Conservation (phyloP, 495 filamentous ascomycete genomes). For the Hypomontagnella monticulosa region DNA sequence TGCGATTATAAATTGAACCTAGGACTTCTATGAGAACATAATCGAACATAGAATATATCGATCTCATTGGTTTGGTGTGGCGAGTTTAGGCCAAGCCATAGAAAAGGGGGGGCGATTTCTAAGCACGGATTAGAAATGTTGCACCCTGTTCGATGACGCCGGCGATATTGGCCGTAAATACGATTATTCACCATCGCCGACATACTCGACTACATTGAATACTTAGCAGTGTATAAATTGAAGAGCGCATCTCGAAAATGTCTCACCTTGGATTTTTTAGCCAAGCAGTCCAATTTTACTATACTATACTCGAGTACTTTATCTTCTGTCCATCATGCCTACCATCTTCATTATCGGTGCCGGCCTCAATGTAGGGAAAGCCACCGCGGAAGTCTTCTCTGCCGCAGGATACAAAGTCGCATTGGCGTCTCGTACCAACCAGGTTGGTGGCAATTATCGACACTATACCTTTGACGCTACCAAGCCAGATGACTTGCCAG, state of each 20-base stretch:
- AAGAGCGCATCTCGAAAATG: too few relatives aligned
- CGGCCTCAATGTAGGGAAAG: constrained; percentile 50
- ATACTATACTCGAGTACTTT: neutral
- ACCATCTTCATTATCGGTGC: constrained; percentile 56
- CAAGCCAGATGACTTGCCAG: constrained; percentile 48
- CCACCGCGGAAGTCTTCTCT: constrained; percentile 52
- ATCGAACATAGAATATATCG: neutral
- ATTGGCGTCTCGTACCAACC: constrained; percentile 48
- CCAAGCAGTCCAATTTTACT: neutral
- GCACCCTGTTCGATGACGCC: neutral
- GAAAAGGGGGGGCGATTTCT: too few relatives aligned
- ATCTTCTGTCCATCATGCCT: constrained; percentile 18
- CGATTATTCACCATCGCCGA: too few relatives aligned
- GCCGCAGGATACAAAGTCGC: constrained; percentile 57
- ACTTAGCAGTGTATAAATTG: too few relatives aligned
- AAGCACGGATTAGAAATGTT: neutral
- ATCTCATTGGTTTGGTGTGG: neutral
- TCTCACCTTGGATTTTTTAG: too few relatives aligned
- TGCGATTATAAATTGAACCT: too few relatives aligned
- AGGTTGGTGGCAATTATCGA: constrained; percentile 39
- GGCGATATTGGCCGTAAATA: neutral
- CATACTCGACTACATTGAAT: too few relatives aligned
- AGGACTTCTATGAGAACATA: too few relatives aligned
- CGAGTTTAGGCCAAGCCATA: too few relatives aligned
- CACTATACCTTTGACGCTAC: constrained; percentile 54